A percentile compares a stretch with the other conserved stretches of the same genome.
Conservation (phyloP, 2,329 filamentous ascomycete genomes). For the Stemphylium beticola region DNA sequence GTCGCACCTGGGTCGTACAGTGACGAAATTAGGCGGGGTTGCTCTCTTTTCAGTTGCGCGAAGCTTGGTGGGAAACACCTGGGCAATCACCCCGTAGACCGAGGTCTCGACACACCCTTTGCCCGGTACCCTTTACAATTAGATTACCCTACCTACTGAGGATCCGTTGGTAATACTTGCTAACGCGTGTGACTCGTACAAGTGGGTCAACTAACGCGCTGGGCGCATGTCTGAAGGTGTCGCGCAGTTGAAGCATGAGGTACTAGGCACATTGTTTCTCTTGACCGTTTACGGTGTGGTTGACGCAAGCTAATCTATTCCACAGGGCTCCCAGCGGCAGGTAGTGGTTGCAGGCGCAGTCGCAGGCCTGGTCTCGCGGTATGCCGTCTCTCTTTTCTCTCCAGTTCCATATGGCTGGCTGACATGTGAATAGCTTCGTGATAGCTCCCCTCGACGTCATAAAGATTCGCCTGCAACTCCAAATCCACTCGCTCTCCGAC, state of each 20-base stretch:
- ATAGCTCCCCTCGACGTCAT: constrained; percentile 95
- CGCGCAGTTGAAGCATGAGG: constrained; percentile 73
- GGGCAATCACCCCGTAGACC: constrained; percentile 23
- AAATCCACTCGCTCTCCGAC: constrained; percentile 82
- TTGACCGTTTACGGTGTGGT: neutral
- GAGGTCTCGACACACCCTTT: constrained; percentile 23
- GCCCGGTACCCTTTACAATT: constrained; percentile 20
- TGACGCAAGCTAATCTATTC: constrained; percentile 4
- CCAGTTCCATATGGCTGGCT: constrained; percentile 3
- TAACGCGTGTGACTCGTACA: constrained; percentile 17
- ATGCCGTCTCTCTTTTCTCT: constrained; percentile 31
- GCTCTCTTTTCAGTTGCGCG: constrained; percentile 27
- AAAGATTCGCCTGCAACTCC: constrained; percentile 96
- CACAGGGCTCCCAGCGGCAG: constrained; percentile 69
- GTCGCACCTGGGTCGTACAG: constrained; percentile 9
- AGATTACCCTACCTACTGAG: constrained; percentile 15
- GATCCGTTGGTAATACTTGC: constrained; percentile 16
- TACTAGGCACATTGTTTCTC: constrained; percentile 37
- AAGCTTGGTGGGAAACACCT: constrained; percentile 19
- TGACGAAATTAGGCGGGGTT: constrained; percentile 17
- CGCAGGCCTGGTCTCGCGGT: constrained; percentile 89
- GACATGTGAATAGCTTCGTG: constrained; percentile 69
- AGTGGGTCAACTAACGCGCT: constrained; percentile 34
- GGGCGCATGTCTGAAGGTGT: constrained; percentile 69
- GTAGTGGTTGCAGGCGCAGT: constrained; percentile 70